Evolutionary conservation across 129 eudicot genomes (phyloP).

Genomic region (Centaurea solstitialis): DNA sequence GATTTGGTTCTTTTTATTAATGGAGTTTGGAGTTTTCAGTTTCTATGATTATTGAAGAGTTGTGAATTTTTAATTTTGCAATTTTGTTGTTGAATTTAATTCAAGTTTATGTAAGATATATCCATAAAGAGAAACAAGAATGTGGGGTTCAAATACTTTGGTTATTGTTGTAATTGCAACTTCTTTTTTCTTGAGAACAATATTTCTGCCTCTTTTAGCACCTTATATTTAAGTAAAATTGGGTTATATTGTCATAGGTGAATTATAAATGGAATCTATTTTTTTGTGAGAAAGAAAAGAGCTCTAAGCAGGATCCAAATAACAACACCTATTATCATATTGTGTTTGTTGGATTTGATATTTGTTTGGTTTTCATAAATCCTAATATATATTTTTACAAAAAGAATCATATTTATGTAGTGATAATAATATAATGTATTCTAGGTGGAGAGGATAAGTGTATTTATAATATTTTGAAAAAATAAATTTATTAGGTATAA

Average conservation of each 20-base stretch:
- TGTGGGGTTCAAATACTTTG: constrained; percentile 3
- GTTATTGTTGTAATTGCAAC: constrained; percentile 21
- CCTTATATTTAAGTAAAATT: no score
- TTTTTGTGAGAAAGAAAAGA: no score
- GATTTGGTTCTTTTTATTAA: not conserved
- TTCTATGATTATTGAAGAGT: constrained; percentile 2
- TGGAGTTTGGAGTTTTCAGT: not conserved
- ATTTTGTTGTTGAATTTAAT: constrained; percentile 3
- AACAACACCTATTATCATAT: no score
- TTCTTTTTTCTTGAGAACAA: no score
- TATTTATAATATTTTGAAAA: not conserved
- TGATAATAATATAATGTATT: no score
- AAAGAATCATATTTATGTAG: no score
- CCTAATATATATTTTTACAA: no score
- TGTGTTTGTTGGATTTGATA: no score
- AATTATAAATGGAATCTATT: no score
- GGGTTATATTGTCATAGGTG: no score
- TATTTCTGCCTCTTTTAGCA: not conserved
- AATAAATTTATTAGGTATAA: constrained; percentile 17
- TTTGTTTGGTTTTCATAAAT: no score
- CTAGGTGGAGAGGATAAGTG: not conserved
- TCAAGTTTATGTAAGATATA: constrained; percentile 4
- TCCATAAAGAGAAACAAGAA: not conserved
- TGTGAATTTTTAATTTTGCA: constrained; percentile 21
- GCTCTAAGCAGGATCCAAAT: no score